Base-by-base conservation (phyloP, 23 red algal species). In the Agarophyton chilense region DNA sequence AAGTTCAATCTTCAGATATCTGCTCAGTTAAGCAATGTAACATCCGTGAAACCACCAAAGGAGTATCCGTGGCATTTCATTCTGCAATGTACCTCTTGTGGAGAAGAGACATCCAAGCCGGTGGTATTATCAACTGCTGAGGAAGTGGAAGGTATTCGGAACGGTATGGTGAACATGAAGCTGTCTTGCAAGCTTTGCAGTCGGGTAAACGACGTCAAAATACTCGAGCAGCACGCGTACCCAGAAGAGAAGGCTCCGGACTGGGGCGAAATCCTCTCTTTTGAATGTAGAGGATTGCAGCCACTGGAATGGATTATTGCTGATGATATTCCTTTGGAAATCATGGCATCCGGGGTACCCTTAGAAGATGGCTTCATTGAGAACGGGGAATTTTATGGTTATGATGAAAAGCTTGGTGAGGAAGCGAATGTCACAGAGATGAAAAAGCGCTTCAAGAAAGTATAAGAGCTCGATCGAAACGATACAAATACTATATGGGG, bases 121-220 rank as follows among this genome's bases (percentile, higher is more conserved):
- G 80, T 94, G 16, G 91, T 94, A 26, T 26, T 94, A 35, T 74
- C 60, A 9, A 35, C 49, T 28, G 29, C 50, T 13, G 72, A 79
- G 21, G 38, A 86, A 52, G 91, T 86, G 18, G 45, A 84, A 22
- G 91, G 91, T 46, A 67, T 94, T 46, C 91, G 91, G 28, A 81
- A 81, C 17, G 80, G 26, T n/a, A 47, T 54, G n/a, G 91, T 94
- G 8, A 94, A 46, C 49, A n/a, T 79, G 29, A 77, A 55, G 55
- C 38, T 94, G 29, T 79, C 57, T 33, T 94, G 91, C 91, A 94
- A 94, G 91, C 91, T 94, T 67, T 94, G 91, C 44, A 40, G 57
- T 13, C 91, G 91, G 4, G 53, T 78, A 26, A 86, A 79, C 24
- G 82, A 85, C 52, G 66, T 94, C 13, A 85, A 80, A 49, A 61